These are phyloP conservation scores for Collybia sordida DNA, from an alignment of 768 basidiomycete species.

Conservation along the genomic window DNA sequence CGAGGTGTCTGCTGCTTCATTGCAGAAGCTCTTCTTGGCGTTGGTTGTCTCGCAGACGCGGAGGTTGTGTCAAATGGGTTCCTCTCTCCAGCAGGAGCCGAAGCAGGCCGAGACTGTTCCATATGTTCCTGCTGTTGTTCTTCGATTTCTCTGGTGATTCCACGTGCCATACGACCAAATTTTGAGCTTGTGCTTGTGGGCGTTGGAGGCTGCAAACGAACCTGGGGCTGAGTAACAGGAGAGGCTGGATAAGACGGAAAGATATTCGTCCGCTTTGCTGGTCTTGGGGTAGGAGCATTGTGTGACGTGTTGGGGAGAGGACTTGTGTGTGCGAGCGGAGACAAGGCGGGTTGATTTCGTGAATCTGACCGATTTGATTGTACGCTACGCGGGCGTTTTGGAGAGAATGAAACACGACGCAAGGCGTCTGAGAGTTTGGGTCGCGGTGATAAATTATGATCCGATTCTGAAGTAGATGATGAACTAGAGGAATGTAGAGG, in stretches of 20 bases:
- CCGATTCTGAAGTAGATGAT: slow-evolving; percentile 52
- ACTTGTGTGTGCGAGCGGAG: slow-evolving; percentile 20
- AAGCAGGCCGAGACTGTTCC: slow-evolving; percentile 8
- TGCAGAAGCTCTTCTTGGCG: slow-evolving; percentile 18
- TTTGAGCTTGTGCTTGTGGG: slow-evolving; percentile 55
- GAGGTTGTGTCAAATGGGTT: slow-evolving; percentile 33
- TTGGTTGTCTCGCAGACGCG: slow-evolving; percentile 28
- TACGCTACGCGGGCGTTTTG: slow-evolving; percentile 65
- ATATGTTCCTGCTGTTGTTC: slow-evolving; percentile 11
- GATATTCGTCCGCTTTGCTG: slow-evolving; percentile 26
- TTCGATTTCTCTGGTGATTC: slow-evolving; percentile 55
- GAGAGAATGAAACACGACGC: slow-evolving; percentile 70
- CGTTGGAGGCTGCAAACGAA: slow-evolving; percentile 59
- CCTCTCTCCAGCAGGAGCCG: slow-evolving; percentile 19
- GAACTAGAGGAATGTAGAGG: slow-evolving; percentile 45
- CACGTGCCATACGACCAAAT: slow-evolving; percentile 60
- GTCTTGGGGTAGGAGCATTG: slow-evolving; percentile 31
- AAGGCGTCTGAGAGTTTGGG: slow-evolving; percentile 74
- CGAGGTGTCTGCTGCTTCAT: slow-evolving; percentile 22
- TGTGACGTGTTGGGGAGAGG: slow-evolving; percentile 9
- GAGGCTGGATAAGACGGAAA: slow-evolving; percentile 19
- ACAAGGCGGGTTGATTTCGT: slow-evolving; percentile 10
- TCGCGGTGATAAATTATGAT: slow-evolving; percentile 46
- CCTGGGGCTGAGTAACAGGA: slow-evolving; percentile 38
- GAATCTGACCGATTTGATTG: slow-evolving; percentile 17